Evolutionary conservation across 305 asterid species (phyloP).

Genomic region (Nicotiana rustica): DNA sequence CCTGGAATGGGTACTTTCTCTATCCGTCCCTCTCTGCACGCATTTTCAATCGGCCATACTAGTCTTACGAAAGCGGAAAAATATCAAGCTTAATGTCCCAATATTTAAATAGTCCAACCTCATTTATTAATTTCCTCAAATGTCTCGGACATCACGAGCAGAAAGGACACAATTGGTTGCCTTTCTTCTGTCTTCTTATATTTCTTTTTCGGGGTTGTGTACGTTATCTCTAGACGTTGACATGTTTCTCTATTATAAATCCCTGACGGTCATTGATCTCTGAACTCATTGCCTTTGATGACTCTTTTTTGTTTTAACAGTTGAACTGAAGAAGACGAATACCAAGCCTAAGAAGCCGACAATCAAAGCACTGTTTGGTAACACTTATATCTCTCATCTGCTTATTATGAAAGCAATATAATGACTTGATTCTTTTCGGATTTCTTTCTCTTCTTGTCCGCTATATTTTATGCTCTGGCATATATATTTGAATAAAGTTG

Average conservation of each 20-base stretch:
- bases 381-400: background rate
- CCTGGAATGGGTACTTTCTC: slow-evolving; percentile 88
- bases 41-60: slow-evolving; percentile 9
- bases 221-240: background rate
- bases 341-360: slow-evolving; percentile 42
- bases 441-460: background rate
- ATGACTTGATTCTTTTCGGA: slow-evolving; percentile 8
- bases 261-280: background rate
- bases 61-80: background rate
- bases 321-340: slow-evolving; percentile 41
- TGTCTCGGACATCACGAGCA: background rate
- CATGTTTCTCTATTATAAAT: background rate
- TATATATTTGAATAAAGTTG: background rate
- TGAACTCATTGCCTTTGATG: slow-evolving; percentile 23
- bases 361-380: slow-evolving; percentile 40
- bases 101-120: background rate
- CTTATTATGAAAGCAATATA: background rate
- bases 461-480: background rate
- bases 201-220: background rate
- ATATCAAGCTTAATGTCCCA: slow-evolving; percentile 15
- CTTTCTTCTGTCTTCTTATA: background rate
- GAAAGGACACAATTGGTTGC: background rate
- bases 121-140: slow-evolving; percentile 1
- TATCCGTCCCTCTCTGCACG: slow-evolving; percentile 32
- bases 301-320: slow-evolving; percentile 26